A percentile compares a stretch with the other conserved stretches of the same genome.
phyloP scores from a whole-genome alignment of 805 yeast genomes.

The Vanderwaltozyma tropicalis region DNA sequence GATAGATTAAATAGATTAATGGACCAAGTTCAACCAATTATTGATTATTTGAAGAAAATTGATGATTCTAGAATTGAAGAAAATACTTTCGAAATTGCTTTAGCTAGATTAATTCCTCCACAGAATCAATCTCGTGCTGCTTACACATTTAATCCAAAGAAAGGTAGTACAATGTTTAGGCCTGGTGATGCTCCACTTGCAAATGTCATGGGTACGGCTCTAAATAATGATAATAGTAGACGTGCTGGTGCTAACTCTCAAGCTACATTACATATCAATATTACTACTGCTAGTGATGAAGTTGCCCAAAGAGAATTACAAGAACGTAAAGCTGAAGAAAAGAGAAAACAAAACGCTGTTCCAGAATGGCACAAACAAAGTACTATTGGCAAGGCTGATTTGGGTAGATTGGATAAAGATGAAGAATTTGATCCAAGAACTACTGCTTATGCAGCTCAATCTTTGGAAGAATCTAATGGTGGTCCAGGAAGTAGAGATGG shows the following conservation, averaged over 20 bases:
- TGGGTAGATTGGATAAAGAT: constrained; percentile 45
- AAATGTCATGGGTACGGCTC: constrained; percentile 18
- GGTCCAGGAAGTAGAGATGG: not conserved
- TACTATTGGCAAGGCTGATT: constrained; percentile 65
- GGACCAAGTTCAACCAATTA: constrained; percentile 83
- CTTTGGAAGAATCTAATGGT: constrained; percentile 14
- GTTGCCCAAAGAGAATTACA: constrained; percentile 53
- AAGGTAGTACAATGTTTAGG: constrained; percentile 35
- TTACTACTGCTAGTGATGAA: constrained; percentile 78
- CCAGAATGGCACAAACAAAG: constrained; percentile 94
- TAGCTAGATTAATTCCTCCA: constrained; percentile 77
- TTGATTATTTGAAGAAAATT: constrained; percentile 69
- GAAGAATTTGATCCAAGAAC: constrained; percentile 31
- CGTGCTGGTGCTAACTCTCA: constrained; percentile 55
- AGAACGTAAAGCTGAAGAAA: constrained; percentile 55
- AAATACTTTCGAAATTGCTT: constrained; percentile 78
- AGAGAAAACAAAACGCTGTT: constrained; percentile 82
- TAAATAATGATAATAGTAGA: constrained; percentile 33
- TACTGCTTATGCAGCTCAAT: constrained; percentile 14
- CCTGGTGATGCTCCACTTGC: constrained; percentile 24
- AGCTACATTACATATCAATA: constrained; percentile 82
- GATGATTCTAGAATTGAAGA: constrained; percentile 75
- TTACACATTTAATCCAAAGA: constrained; percentile 50
- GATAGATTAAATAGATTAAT: constrained; percentile 72
- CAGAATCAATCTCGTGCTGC: constrained; percentile 58